Evolutionary conservation across 2,329 filamentous ascomycete species (phyloP).

Genomic region (Dothideomycetidae sp.): DNA sequence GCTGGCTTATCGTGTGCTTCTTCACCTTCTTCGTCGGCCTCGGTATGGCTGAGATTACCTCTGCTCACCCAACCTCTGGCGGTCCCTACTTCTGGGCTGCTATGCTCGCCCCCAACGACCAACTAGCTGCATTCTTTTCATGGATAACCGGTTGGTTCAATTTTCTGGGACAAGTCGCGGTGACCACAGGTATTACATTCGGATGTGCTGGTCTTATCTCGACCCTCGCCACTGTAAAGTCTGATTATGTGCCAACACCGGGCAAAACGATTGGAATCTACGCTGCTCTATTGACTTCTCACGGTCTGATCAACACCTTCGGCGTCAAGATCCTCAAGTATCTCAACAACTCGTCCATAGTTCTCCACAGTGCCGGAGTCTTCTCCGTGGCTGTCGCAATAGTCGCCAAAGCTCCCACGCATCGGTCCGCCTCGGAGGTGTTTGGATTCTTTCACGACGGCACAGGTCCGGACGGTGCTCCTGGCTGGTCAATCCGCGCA

Average conservation of each 20-base stretch:
- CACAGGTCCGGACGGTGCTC: slow-evolving; percentile 31
- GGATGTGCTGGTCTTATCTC: slow-evolving; percentile 34
- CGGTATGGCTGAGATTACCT: slow-evolving; percentile 46
- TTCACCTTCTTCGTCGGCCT: slow-evolving; percentile 42
- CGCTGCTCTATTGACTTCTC: slow-evolving; percentile 40
- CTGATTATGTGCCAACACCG: slow-evolving; percentile 30
- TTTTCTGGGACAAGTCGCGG: slow-evolving; percentile 34
- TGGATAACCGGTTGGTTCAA: slow-evolving; percentile 40
- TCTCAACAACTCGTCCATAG: slow-evolving; percentile 43
- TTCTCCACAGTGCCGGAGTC: slow-evolving; percentile 41
- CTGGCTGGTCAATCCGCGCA: slow-evolving; percentile 40
- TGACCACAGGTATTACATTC: slow-evolving; percentile 36
- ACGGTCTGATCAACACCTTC: slow-evolving; percentile 43
- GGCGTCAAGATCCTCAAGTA: slow-evolving; percentile 42
- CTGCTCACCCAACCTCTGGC: slow-evolving; percentile 43
- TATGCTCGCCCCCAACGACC: slow-evolving; percentile 36
- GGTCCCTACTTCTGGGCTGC: slow-evolving; percentile 49
- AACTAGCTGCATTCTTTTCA: slow-evolving; percentile 30
- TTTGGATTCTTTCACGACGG: slow-evolving; percentile 33
- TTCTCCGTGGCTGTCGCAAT: slow-evolving; percentile 41
- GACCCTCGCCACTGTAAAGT: slow-evolving; percentile 32
- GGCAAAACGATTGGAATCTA: slow-evolving; percentile 44
- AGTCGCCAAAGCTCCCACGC: slow-evolving; percentile 42
- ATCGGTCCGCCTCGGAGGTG: slow-evolving; percentile 30
- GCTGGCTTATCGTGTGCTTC: slow-evolving; percentile 42